phyloP scores from a whole-genome alignment of 345 rosid genomes.

The Cardamine resedifolia region DNA sequence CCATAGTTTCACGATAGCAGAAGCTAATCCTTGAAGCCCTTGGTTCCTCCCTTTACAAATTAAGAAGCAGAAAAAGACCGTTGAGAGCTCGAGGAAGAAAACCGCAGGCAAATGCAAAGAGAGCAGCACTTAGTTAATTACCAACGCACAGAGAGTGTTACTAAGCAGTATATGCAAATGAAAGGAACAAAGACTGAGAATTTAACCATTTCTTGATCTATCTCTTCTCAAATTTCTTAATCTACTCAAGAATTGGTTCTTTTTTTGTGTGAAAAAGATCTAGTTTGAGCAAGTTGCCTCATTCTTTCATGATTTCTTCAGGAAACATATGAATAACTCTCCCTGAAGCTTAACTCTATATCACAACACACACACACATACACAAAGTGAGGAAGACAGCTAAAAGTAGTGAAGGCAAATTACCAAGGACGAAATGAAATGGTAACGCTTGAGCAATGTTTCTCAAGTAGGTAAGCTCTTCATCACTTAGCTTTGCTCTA shows the following conservation, averaged over 20 bases:
- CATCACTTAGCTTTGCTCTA: constrained; percentile 52
- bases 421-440: constrained; percentile 91
- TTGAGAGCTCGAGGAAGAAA: constrained; percentile 15
- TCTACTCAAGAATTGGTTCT: background rate
- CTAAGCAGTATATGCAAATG: background rate
- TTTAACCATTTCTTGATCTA: constrained; percentile 9
- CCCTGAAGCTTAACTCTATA: background rate
- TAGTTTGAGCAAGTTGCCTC: background rate
- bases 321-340: background rate
- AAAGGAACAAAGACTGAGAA: background rate
- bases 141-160: background rate
- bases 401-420: background rate
- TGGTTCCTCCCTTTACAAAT: constrained; percentile 68
- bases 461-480: constrained; percentile 72
- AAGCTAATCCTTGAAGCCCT: constrained; percentile 80
- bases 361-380: background rate
- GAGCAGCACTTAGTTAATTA: constrained; percentile 1
- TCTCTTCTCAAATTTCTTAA: background rate
- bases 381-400: constrained; percentile 8
- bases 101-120: constrained; percentile 8
- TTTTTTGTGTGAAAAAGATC: background rate
- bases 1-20: constrained; percentile 78
- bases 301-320: background rate
- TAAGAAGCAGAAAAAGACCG: background rate
- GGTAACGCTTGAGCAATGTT: constrained; percentile 69